A percentile compares a stretch with the other conserved stretches of the same genome.
phyloP scores from a whole-genome alignment of 441 rosid genomes.

The Gossypium schwendimanii region DNA sequence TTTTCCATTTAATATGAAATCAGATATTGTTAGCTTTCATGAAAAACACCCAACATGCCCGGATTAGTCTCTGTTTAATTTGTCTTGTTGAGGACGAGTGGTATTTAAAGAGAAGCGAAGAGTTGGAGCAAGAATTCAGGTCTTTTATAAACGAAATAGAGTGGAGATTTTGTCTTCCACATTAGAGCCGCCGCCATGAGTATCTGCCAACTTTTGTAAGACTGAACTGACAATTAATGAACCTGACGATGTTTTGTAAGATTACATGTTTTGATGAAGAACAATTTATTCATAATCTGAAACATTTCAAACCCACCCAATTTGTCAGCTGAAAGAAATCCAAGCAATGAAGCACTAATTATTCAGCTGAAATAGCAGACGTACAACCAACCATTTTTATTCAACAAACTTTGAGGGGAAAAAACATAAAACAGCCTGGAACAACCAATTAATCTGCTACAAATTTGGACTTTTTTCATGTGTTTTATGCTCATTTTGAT shows the following conservation, averaged over 20 bases:
- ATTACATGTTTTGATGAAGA: not conserved
- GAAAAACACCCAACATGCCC: too few species aligned
- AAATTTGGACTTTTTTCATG: not conserved
- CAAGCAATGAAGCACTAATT: not conserved
- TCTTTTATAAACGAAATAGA: not conserved
- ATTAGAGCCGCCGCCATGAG: not conserved
- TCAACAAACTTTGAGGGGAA: not conserved
- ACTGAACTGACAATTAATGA: not conserved
- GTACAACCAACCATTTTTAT: not conserved
- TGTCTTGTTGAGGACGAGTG: too few species aligned
- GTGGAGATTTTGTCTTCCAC: not conserved
- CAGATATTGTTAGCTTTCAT: not conserved
- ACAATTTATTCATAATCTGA: not conserved
- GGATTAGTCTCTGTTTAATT: too few species aligned
- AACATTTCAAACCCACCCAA: not conserved
- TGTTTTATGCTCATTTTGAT: not conserved
- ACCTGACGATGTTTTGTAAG: not conserved
- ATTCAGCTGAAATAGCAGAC: not conserved
- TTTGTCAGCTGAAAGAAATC: not conserved
- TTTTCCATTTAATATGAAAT: not conserved
- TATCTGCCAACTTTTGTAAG: not conserved
- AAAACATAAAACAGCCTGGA: not conserved
- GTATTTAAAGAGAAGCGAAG: too few species aligned
- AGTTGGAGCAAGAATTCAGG: too few species aligned
- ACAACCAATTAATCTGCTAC: not conserved